These are phyloP conservation scores for Pseudonectria buxi DNA, from an alignment of 2,329 filamentous ascomycete genomes.

Conservation along the genomic window DNA sequence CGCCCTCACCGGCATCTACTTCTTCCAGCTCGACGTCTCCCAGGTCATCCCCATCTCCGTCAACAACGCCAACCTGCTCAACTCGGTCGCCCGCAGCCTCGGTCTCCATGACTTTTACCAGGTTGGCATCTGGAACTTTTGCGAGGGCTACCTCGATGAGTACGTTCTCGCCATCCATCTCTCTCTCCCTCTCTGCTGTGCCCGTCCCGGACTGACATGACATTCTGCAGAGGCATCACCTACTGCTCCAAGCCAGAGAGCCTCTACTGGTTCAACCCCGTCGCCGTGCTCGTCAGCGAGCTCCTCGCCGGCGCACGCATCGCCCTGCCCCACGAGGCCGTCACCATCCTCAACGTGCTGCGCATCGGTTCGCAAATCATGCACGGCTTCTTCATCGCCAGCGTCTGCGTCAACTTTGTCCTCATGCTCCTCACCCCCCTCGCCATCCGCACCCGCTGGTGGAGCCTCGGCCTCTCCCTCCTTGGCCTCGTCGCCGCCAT, in stretches of 20 bases:
- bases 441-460: conserved; percentile 49
- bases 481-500: conserved; percentile 62
- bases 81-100: conserved; percentile 77
- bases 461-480: conserved; percentile 61
- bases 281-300: conserved; percentile 72
- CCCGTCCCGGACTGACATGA: conserved; percentile 33
- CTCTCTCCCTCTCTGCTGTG: background rate
- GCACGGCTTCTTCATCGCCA: conserved; percentile 80
- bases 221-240: conserved; percentile 57
- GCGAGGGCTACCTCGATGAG: conserved; percentile 71
- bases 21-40: conserved; percentile 76
- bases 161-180: conserved; percentile 33
- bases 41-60: conserved; percentile 71
- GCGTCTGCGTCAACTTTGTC: conserved; percentile 61
- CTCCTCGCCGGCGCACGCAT: conserved; percentile 78
- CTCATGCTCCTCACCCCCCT: conserved; percentile 61
- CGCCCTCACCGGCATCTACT: conserved; percentile 66
- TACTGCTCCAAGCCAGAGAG: conserved; percentile 62
- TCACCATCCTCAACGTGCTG: conserved; percentile 67
- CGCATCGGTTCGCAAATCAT: conserved; percentile 72
- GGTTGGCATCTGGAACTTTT: conserved; percentile 86
- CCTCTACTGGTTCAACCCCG: conserved; percentile 88
- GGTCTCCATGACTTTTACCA: conserved; percentile 93
- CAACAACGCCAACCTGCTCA: conserved; percentile 69
- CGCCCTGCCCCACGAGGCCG: conserved; percentile 67